These are phyloP conservation scores for Saccharomyces uvarum DNA, from an alignment of 1,139 yeast genomes.

Conservation along the genomic window DNA sequence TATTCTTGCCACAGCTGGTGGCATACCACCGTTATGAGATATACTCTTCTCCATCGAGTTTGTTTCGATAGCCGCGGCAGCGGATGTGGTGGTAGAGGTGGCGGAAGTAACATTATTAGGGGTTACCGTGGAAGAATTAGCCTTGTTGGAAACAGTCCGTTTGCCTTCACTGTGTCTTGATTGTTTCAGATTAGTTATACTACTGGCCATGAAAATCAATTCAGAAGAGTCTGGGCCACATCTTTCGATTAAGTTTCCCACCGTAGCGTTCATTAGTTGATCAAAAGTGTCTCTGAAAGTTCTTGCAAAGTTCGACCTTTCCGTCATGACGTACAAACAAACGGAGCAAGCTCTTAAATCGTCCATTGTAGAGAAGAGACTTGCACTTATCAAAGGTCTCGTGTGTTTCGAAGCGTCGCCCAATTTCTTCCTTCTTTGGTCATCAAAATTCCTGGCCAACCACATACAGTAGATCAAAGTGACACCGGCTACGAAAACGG, in stretches of 20 bases:
- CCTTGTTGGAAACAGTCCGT: neutral
- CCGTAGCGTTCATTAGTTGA: constrained; percentile 50
- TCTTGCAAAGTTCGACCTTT: constrained; percentile 49
- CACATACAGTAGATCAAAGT: constrained; percentile 54
- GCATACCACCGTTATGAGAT: constrained; percentile 38
- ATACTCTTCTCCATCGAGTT: neutral
- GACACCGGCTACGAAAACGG: constrained; percentile 56
- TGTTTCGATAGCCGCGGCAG: neutral
- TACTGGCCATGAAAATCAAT: constrained; percentile 32
- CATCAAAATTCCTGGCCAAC: constrained; percentile 51
- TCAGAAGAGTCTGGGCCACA: constrained; percentile 52
- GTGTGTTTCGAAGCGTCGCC: constrained; percentile 50
- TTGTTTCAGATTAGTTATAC: neutral
- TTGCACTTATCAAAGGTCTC: constrained; percentile 45
- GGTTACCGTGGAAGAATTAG: neutral
- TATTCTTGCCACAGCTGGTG: constrained; percentile 46
- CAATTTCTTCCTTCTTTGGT: constrained; percentile 38
- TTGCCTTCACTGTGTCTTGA: neutral
- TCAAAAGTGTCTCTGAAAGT: constrained; percentile 56
- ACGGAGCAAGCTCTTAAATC: constrained; percentile 54
- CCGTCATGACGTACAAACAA: constrained; percentile 54
- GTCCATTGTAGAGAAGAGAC: constrained; percentile 45
- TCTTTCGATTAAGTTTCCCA: constrained; percentile 45
- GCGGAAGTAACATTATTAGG: too few species aligned
- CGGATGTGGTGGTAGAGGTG: neutral